Evolutionary conservation across 2,329 filamentous ascomycete species (phyloP).

Genomic region (Colletotrichum tropicicola): DNA sequence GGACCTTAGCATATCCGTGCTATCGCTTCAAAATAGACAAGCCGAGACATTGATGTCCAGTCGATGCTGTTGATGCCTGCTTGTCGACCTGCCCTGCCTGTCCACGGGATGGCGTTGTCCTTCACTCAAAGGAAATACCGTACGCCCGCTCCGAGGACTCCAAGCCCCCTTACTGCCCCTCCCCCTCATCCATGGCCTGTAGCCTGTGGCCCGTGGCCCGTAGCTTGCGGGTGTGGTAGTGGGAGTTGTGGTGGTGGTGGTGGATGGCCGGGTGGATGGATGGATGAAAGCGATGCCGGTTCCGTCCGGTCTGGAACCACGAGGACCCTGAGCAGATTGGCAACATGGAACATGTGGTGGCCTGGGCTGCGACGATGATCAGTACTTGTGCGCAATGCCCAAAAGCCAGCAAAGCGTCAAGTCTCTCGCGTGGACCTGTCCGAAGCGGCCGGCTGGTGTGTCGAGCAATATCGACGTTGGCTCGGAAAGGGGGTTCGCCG

Average conservation of each 20-base stretch:
- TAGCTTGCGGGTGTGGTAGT: neutral
- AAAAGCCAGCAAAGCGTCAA: neutral
- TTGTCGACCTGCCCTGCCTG: neutral
- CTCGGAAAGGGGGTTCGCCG: neutral
- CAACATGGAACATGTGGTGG: neutral
- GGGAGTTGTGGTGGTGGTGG: neutral
- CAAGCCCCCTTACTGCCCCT: neutral
- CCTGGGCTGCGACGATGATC: neutral
- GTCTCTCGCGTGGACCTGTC: neutral
- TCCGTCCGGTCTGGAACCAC: constrained; percentile 13
- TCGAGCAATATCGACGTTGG: neutral
- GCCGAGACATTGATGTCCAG: neutral
- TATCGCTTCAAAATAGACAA: constrained; percentile 14
- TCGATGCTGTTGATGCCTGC: neutral
- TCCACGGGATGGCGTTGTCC: neutral
- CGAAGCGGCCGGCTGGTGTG: neutral
- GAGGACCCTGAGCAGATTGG: neutral
- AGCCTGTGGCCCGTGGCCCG: neutral
- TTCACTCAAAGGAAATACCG: neutral
- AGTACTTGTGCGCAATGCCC: neutral
- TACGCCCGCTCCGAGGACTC: neutral
- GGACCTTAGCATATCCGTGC: neutral
- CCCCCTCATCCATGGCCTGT: neutral
- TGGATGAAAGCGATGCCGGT: constrained; percentile 9
- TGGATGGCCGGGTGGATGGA: neutral